Evolutionary conservation across 257 asterid species (phyloP), one percentile per base, ranked within the genome.

Genomic region (Linaria vulgaris): DNA sequence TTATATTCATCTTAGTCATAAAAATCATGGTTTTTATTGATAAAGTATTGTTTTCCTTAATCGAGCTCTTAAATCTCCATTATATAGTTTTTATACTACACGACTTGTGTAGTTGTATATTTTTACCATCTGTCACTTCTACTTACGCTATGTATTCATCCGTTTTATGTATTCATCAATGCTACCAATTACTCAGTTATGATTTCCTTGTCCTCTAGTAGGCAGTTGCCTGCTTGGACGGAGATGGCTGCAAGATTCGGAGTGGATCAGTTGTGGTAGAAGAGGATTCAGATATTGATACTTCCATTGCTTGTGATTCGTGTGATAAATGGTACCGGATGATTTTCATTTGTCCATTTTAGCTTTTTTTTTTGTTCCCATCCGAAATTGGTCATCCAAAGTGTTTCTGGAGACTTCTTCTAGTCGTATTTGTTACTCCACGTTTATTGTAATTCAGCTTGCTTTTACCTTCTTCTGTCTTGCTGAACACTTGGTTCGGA

Each of bases 221-320:
- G 99, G 88, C 99, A 80, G 99, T 94, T 83, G 85, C 77, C 80
- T 94, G 99, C 85, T 83, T 94, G 87, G 97, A 83, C 64, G 96
- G 91, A 68, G 95, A 87, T 80, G 87, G 83, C 82, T 94, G 99
- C 90, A 87, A 87, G 72, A 72, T 94, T 71, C 90, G 86, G 63
- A 83, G 83, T 72, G 88, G 85, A 72, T 82, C 84, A 63, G 83
- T 78, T 63, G 73, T 79, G 59, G 59, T 75, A 61, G 91, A 80
- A 72, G 95, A 83, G 69, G 95, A 85, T 83, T 71, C 89, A 45
- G 88, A 81, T 72, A 74, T 87, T 70, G 99, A 94, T 79, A 94
- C 97, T 58, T 89, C 97, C 50, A 90, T 94, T 79, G 99, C 99
- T 64, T 94, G 99, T 81, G 99, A 94, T 80, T 84, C 86, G 17